Evolutionary conservation across 73 alveolate species (phyloP).

Genomic region (Durusdinium trenchii): DNA sequence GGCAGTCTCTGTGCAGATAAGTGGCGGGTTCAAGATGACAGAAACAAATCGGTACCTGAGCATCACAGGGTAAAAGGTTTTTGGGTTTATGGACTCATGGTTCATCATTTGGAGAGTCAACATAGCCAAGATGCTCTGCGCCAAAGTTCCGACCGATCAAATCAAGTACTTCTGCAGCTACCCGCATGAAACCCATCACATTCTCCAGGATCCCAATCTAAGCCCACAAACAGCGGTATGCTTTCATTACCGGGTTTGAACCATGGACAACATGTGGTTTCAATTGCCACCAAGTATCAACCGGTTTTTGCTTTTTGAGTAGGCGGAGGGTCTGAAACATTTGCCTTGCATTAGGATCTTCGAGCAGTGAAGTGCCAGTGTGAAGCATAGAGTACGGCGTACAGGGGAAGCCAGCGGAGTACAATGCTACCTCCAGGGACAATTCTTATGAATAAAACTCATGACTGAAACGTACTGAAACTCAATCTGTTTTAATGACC

Average conservation of each 20-base stretch:
- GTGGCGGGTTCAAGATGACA: not conserved
- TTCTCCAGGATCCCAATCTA: not conserved
- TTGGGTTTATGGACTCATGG: not conserved
- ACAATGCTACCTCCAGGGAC: not conserved
- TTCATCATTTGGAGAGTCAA: not conserved
- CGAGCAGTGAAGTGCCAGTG: not conserved
- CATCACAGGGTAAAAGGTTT: not conserved
- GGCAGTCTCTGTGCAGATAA: not conserved
- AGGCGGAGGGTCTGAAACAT: not conserved
- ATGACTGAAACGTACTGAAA: not conserved
- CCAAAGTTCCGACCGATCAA: not conserved
- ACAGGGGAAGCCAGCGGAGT: not conserved
- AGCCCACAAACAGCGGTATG: too few relatives aligned
- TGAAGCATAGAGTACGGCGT: conserved; percentile 2
- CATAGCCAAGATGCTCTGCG: not conserved
- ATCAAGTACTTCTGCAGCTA: too few relatives aligned
- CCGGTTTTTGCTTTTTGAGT: not conserved
- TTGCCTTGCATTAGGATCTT: not conserved
- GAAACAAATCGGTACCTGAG: not conserved
- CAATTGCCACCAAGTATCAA: not conserved
- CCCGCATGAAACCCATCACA: not conserved
- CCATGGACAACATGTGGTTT: too few relatives aligned
- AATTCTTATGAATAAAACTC: too few relatives aligned
- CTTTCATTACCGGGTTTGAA: too few relatives aligned
- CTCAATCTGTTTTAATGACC: not conserved